Evolutionary conservation across 2,329 filamentous ascomycete species (phyloP), one percentile per base, ranked within the genome.

Genomic region (Epichloe uncinata): DNA sequence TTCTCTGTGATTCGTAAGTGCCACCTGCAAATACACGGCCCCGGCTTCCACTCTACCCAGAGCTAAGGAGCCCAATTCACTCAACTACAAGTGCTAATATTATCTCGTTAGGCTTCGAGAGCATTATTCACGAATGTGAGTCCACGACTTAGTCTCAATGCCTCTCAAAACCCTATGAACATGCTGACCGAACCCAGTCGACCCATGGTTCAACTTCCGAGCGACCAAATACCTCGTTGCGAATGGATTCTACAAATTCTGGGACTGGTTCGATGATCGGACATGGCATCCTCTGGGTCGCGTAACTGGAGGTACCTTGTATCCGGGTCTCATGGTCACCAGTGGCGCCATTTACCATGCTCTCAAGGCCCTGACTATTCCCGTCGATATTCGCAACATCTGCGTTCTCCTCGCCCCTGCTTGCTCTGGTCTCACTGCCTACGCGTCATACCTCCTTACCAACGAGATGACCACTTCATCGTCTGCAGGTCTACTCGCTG

Each of bases 221-320:
- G 93, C 93, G 58, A 97, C 93, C 50, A 97, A 97, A 71, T 97
- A 98, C 64, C 80, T 98, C 50, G 87, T 98, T 50, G 81, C 91
- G 64, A 81, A 98, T 82, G 93, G 93, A 61, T 97, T 98, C 73
- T 94, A 95, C 70, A 89, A 86, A 69, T 98, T 98, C 68, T 98
- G 93, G 93, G 91, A 98, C 69, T 98, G 93, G 93, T 98, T 98
- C 65, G 93, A 98, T 70, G 93, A 98, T 75, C 84, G 93, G 74
- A 98, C 93, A 81, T 98, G 93, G 93, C 91, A 98, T 71, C 93
- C 93, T 60, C 85, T 98, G 54, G 93, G 93, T 61, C 88, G 93
- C 73, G 93, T 98, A 65, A 98, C 93, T 53, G 93, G 93, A 70
- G 93, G 93, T 64, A 98, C 93, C n/a, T 80, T 98, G 55, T 98